These are phyloP conservation scores for Karstenula rhodostoma DNA, from an alignment of 2,329 filamentous ascomycete species.

Conservation along the genomic window DNA sequence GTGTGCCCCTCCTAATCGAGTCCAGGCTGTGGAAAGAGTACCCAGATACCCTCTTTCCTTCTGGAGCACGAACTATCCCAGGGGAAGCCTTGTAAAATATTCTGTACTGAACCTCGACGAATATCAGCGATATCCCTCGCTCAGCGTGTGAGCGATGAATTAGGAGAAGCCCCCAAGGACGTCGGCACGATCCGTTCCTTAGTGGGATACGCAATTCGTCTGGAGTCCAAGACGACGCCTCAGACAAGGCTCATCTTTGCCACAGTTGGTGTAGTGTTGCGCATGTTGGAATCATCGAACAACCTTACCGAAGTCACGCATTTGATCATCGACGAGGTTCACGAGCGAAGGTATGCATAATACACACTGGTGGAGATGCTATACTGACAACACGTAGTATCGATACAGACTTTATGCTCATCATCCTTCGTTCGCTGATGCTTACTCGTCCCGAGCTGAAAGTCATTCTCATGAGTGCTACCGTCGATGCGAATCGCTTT, in stretches of 20 bases:
- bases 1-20: background rate
- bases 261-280: constrained; percentile 90
- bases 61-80: constrained; percentile 85
- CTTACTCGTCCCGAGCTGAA: constrained; percentile 81
- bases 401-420: constrained; percentile 94
- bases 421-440: constrained; percentile 87
- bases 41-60: constrained; percentile 93
- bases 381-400: constrained; percentile 63
- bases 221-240: constrained; percentile 85
- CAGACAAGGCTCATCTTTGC: constrained; percentile 90
- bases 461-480: constrained; percentile 96
- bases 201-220: constrained; percentile 90
- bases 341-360: constrained; percentile 71
- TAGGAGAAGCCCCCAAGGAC: constrained; percentile 84
- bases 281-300: constrained; percentile 91
- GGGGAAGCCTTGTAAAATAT: constrained; percentile 87
- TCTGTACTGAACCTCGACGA: constrained; percentile 91
- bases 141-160: constrained; percentile 89
- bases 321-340: constrained; percentile 95
- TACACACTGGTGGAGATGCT: background rate
- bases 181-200: constrained; percentile 84
- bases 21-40: constrained; percentile 90
- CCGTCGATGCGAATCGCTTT: constrained; percentile 90
- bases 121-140: constrained; percentile 97
- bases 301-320: constrained; percentile 91